Percentiles rank a stretch among this genome's conserved stretches.
Evolutionary conservation across 1,139 yeast species (phyloP).

Genomic region (Lodderomyces margitis): DNA sequence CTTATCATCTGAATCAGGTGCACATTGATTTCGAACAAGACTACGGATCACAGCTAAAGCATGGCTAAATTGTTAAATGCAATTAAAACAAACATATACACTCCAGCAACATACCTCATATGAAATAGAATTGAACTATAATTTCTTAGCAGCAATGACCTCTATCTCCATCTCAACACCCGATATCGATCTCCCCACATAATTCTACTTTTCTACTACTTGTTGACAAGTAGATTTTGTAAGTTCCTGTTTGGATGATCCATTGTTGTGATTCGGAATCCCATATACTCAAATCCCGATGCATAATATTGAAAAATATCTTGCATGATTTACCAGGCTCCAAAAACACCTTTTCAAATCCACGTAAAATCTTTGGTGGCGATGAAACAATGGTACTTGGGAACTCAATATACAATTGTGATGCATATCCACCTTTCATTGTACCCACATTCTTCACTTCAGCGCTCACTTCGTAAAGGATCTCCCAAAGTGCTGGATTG

Average conservation of each 20-base stretch:
- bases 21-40: no score
- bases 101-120: no score
- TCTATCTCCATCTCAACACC: constrained; percentile 20
- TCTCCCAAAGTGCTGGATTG: constrained; percentile 44
- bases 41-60: no score
- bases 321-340: constrained; percentile 40
- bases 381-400: constrained; percentile 45
- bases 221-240: constrained; percentile 51
- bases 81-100: no score
- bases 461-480: constrained; percentile 48
- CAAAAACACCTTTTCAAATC: constrained; percentile 56
- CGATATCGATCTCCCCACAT: constrained; percentile 46
- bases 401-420: constrained; percentile 56
- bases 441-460: constrained; percentile 52
- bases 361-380: constrained; percentile 55
- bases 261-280: constrained; percentile 58
- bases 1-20: no score
- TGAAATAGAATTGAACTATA: no score
- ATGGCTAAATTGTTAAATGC: no score
- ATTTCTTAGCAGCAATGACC: not conserved
- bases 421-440: constrained; percentile 50
- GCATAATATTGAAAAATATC: constrained; percentile 46
- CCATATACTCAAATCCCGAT: constrained; percentile 62
- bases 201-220: constrained; percentile 54
- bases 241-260: constrained; percentile 59